phyloP scores from a whole-genome alignment of 2,329 filamentous ascomycete species.

The Trichophyton mentagrophytes region DNA sequence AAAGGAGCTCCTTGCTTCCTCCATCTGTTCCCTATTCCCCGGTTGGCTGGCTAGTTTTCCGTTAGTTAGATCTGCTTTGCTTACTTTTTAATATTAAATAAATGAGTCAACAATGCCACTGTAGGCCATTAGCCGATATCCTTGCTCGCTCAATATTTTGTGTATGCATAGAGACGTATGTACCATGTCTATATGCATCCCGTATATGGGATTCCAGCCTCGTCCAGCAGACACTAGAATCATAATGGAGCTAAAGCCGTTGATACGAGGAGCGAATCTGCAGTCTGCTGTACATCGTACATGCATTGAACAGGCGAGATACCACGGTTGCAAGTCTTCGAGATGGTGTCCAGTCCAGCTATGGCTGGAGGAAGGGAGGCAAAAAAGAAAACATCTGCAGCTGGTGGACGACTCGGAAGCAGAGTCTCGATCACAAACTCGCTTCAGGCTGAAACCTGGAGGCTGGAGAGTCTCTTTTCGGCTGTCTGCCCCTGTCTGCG shows the following conservation, averaged over 20 bases:
- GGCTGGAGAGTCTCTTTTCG: background rate
- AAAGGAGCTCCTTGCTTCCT: background rate
- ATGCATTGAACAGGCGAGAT: background rate
- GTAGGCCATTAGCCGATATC: background rate
- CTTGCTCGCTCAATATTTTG: background rate
- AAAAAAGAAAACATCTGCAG: background rate
- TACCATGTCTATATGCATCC: background rate
- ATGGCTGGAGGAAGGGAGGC: background rate
- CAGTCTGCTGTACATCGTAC: background rate
- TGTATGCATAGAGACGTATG: background rate
- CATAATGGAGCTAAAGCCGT: constrained; percentile 1
- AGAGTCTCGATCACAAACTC: background rate
- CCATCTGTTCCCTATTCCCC: background rate
- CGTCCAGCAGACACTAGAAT: background rate
- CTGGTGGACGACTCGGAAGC: background rate
- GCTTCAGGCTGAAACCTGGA: constrained; percentile 3
- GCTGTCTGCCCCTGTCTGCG: background rate
- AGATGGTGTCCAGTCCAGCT: background rate
- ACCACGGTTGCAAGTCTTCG: background rate
- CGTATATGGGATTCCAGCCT: background rate
- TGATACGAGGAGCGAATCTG: background rate
- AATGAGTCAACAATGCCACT: background rate
- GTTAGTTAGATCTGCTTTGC: background rate
- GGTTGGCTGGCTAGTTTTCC: background rate
- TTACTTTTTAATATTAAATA: background rate